Percentiles rank a stretch among this genome's conserved stretches.
Evolutionary conservation across 2,329 filamentous ascomycete genomes (phyloP).

Genomic region (Aspergillus texensis): DNA sequence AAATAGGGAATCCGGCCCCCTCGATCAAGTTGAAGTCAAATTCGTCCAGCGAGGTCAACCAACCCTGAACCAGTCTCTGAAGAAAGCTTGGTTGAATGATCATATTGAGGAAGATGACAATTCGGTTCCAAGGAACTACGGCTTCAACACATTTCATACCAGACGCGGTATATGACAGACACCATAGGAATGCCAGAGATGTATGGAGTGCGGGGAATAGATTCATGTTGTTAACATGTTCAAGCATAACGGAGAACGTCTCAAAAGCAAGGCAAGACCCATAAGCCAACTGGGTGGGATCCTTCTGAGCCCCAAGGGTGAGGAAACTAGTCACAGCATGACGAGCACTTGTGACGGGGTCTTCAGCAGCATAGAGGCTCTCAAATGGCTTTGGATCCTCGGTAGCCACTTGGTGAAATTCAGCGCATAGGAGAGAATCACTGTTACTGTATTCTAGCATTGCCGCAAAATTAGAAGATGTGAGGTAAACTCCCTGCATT

Average conservation of each 20-base stretch:
- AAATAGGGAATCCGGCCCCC: constrained; percentile 44
- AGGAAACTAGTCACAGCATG: constrained; percentile 18
- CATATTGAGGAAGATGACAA: constrained; percentile 58
- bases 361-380: constrained; percentile 24
- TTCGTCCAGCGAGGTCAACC: constrained; percentile 22
- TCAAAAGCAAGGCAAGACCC: constrained; percentile 46
- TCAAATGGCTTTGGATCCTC: constrained; percentile 15
- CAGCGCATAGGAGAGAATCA: constrained; percentile 32
- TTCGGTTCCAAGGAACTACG: constrained; percentile 54
- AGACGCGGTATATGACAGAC: constrained; percentile 39
- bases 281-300: constrained; percentile 35
- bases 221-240: constrained; percentile 54
- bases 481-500: constrained; percentile 58
- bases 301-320: constrained; percentile 17
- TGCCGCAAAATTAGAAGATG: constrained; percentile 57
- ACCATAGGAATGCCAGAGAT: constrained; percentile 56
- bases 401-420: constrained; percentile 27
- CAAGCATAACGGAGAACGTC: constrained; percentile 48
- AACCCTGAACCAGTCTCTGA: constrained; percentile 1
- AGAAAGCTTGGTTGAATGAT: constrained; percentile 40
- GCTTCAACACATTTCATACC: constrained; percentile 44
- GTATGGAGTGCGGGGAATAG: constrained; percentile 59
- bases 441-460: constrained; percentile 58
- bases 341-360: constrained; percentile 14
- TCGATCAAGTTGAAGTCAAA: constrained; percentile 40